These are phyloP conservation scores for Artemisia tridentata DNA, from an alignment of 129 eudicot species.

Conservation along the genomic window DNA sequence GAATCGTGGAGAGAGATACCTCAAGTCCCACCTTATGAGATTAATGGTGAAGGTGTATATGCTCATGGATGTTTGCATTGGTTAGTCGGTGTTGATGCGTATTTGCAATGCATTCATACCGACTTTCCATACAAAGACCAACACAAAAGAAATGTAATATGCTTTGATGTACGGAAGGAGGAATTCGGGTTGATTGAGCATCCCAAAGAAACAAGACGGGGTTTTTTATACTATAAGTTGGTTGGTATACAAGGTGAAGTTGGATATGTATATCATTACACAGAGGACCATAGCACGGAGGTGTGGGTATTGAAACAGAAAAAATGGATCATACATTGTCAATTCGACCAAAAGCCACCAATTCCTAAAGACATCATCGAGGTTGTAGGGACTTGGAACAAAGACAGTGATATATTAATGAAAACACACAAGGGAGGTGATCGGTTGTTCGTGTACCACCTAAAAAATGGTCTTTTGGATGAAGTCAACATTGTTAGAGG, in stretches of 20 bases:
- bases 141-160: background rate
- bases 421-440: background rate
- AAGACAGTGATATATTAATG: slow-evolving; percentile 14
- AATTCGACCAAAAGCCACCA: background rate
- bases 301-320: slow-evolving; percentile 5
- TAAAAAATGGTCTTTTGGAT: background rate
- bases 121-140: too few species aligned
- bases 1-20: slow-evolving; percentile 9
- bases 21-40: background rate
- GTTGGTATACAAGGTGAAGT: background rate
- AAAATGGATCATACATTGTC: slow-evolving; percentile 11
- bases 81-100: background rate
- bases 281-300: too few species aligned
- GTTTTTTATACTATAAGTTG: background rate
- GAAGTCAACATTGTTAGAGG: background rate
- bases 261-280: background rate
- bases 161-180: slow-evolving; percentile 8
- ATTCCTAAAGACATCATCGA: background rate
- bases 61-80: slow-evolving; percentile 18
- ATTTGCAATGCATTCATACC: too few species aligned
- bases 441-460: background rate
- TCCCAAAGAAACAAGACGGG: background rate
- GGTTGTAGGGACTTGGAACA: background rate
- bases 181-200: background rate
- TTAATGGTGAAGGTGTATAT: background rate